Base-by-base conservation (phyloP, 2,329 filamentous ascomycete species). In the Xylariomycetidae sp. region DNA sequence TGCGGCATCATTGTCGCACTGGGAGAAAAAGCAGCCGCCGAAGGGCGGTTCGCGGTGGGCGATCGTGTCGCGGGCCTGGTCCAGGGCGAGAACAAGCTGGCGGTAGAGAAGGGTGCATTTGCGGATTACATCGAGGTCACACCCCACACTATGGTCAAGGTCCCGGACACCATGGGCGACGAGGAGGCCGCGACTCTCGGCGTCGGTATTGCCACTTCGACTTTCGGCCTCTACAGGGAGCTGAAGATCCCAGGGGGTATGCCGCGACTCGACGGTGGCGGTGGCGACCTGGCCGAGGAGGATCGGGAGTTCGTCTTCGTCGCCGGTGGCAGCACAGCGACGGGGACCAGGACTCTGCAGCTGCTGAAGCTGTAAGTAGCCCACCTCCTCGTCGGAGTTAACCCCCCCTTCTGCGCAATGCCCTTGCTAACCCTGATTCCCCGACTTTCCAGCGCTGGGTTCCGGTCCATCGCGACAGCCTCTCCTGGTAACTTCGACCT, bases 281-380 rank as follows among this genome's bases (percentile, higher is more conserved):
- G 20, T 34, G 16, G 27, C 4, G 36, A 36, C 41, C 5, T 25
- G 2, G 23, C 31, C 10, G 30, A 30, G 16, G 12, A 29, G 16
- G 26, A 33, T n/a, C 19, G 28, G 12, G 28, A 31, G n/a, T 36
- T 36, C 27, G 53, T 74, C 0, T 46, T 74, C 0, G 62, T 74
- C 4, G 62, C 57, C 20, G 70, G 69, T 3, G 71, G 67, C 2
- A 57, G 53, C 25, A 69, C 66, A 3, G 53, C 65, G 0, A 62
- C 56, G 1, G 69, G 68, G 1, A 63, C 62, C 1, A 46, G 59
- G 27, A 64, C 63, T 0, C 57, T 69, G 3, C 69, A 73, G 44
- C 29, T 70, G 13, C 45, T 66, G 11, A 60, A 41, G 30, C 16
- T 32, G 12, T 41, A 16, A 34, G 33, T 29, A 13, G n/a, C 15